Conservation (phyloP, 202 grass and related monocot species). For the Tripidium arundinaceum region DNA sequence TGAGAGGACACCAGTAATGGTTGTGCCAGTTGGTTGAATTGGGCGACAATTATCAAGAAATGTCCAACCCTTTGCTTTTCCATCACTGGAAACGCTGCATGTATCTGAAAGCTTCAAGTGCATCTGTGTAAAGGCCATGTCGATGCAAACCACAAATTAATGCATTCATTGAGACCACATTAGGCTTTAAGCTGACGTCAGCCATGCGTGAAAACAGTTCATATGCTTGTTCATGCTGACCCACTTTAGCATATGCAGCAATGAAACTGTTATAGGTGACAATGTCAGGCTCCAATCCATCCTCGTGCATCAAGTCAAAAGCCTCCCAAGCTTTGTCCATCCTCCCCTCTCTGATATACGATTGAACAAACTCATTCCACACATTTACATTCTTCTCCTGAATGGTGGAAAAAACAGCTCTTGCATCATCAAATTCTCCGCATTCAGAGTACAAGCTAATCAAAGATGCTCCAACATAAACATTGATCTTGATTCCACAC, state of each 20-base stretch:
- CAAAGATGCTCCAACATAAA: conserved; percentile 62
- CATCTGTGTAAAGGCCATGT: conserved; percentile 39
- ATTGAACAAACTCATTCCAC: conserved; percentile 69
- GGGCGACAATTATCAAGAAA: conserved; percentile 25
- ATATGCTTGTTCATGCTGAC: conserved; percentile 50
- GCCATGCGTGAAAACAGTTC: conserved; percentile 43
- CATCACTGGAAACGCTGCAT: conserved; percentile 39
- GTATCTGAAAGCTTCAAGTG: conserved; percentile 54
- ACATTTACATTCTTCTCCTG: conserved; percentile 49
- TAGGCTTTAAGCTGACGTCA: conserved; percentile 40
- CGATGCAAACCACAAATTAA: conserved; percentile 64
- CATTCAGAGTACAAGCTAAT: conserved; percentile 59
- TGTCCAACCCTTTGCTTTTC: conserved; percentile 21
- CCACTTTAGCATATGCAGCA: conserved; percentile 62
- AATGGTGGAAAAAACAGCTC: conserved; percentile 39
- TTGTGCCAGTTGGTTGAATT: conserved; percentile 49
- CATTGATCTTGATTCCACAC: conserved; percentile 43
- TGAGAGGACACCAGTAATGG: conserved; percentile 56
- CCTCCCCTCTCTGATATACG: conserved; percentile 45
- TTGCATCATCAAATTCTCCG: conserved; percentile 42
- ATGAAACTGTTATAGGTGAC: conserved; percentile 58
- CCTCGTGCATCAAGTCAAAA: conserved; percentile 49
- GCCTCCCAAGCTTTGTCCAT: conserved; percentile 49
- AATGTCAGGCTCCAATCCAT: conserved; percentile 51
- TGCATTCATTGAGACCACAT: conserved; percentile 57